Percentiles rank a stretch among this genome's conserved stretches.
These are phyloP conservation scores for Sclerotinia spermophila DNA, from an alignment of 2,329 filamentous ascomycete species.

Conservation along the genomic window DNA sequence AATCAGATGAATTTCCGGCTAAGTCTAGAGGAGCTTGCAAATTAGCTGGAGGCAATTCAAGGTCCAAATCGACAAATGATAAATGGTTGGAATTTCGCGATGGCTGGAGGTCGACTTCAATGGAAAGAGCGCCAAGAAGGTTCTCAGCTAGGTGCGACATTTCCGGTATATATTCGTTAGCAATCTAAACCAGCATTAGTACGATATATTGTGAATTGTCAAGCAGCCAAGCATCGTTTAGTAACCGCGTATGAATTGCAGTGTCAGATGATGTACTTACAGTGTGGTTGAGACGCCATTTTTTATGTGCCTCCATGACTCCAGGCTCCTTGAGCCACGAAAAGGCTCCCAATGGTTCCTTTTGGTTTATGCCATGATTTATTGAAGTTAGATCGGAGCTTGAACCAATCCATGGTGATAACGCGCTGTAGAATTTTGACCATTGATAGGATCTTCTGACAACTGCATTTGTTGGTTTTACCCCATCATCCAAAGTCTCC, in stretches of 20 bases:
- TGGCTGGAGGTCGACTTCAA: constrained; percentile 12
- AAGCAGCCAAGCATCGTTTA: neutral
- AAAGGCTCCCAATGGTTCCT: constrained; percentile 31
- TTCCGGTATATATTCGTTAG: constrained; percentile 8
- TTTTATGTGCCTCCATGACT: constrained; percentile 31
- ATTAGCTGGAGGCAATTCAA: neutral
- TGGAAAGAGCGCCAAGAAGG: constrained; percentile 13
- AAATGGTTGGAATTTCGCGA: neutral
- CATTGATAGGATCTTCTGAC: constrained; percentile 30
- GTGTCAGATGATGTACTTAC: constrained; percentile 10
- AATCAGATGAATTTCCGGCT: neutral
- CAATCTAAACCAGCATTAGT: constrained; percentile 8
- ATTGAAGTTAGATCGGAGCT: constrained; percentile 16
- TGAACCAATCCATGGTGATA: constrained; percentile 26
- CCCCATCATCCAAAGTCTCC: constrained; percentile 35
- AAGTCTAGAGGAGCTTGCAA: neutral
- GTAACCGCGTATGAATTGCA: neutral
- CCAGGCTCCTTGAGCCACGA: constrained; percentile 34
- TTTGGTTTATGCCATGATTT: neutral
- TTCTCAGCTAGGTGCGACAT: neutral
- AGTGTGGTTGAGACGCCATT: constrained; percentile 29
- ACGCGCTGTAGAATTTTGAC: constrained; percentile 28
- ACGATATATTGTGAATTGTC: neutral
- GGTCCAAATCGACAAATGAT: neutral
- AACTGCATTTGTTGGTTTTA: constrained; percentile 29